These are phyloP conservation scores for Colletotrichum chlorophyti DNA, from an alignment of 2,329 filamentous ascomycete genomes.

Conservation along the genomic window DNA sequence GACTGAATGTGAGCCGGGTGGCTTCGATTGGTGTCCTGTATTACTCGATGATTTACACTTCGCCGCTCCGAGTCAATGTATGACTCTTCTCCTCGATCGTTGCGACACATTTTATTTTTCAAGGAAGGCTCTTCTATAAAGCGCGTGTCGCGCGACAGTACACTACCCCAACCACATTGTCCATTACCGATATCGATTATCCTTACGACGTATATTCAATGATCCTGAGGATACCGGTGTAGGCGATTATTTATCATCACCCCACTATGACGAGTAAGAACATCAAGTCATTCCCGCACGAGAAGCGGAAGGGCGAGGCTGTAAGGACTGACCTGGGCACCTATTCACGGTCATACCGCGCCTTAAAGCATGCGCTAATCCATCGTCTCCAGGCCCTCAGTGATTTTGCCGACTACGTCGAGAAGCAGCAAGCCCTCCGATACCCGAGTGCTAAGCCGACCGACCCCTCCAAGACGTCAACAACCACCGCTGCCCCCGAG, in stretches of 20 bases:
- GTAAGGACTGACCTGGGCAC: constrained; percentile 55
- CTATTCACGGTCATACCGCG: too few relatives aligned
- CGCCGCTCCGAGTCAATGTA: constrained; percentile 26
- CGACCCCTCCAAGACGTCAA: constrained; percentile 36
- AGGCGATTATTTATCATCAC: constrained; percentile 13
- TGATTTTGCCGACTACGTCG: constrained; percentile 97
- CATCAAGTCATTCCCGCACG: constrained; percentile 72
- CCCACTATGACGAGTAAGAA: constrained; percentile 60
- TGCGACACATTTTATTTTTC: background rate
- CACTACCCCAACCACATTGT: too few relatives aligned
- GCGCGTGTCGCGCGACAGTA: background rate
- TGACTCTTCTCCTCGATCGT: constrained; percentile 19
- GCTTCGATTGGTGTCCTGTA: constrained; percentile 15
- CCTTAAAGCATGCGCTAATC: constrained; percentile 26
- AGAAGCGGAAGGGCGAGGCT: constrained; percentile 86
- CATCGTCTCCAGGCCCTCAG: constrained; percentile 69
- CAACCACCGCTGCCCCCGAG: constrained; percentile 46
- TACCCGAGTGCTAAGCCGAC: constrained; percentile 54
- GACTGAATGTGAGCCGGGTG: background rate
- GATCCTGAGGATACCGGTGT: constrained; percentile 38
- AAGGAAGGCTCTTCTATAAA: constrained; percentile 29
- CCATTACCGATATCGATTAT: background rate
- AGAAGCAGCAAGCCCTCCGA: constrained; percentile 85
- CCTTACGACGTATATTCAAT: constrained; percentile 31
- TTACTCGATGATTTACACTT: constrained; percentile 10